phyloP scores from a whole-genome alignment of 306 rosid species.

The Castanea crenata region DNA sequence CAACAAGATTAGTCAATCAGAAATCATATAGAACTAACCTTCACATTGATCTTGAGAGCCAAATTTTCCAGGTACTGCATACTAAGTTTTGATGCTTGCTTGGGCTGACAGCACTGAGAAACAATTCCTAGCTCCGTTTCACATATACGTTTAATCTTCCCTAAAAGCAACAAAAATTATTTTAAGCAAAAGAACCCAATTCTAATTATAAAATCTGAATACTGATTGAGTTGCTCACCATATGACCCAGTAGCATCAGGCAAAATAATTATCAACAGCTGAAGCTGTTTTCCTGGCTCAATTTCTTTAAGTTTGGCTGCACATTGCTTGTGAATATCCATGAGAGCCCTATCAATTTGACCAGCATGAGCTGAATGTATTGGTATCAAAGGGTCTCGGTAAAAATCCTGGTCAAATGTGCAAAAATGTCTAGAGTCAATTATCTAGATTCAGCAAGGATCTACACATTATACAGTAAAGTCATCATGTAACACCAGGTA shows the following conservation, averaged over 20 bases:
- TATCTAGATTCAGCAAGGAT: background rate
- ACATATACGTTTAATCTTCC: constrained; percentile 40
- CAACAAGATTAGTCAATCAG: background rate
- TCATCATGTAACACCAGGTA: background rate
- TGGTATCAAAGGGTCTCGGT: constrained; percentile 24
- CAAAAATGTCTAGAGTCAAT: background rate
- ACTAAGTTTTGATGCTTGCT: constrained; percentile 19
- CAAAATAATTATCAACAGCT: constrained; percentile 44
- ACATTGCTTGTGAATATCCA: constrained; percentile 12
- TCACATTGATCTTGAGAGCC: constrained; percentile 46
- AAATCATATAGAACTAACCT: constrained; percentile 26
- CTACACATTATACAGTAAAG: background rate
- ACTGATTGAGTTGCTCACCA: constrained; percentile 25
- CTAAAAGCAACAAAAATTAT: constrained; percentile 11
- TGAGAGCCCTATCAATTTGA: constrained; percentile 29
- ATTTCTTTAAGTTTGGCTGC: background rate
- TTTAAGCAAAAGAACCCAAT: background rate
- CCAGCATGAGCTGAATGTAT: background rate
- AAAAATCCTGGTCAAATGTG: constrained; percentile 24
- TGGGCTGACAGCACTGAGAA: constrained; percentile 55
- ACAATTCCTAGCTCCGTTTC: constrained; percentile 61
- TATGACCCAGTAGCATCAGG: constrained; percentile 46
- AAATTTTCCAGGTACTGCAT: constrained; percentile 49
- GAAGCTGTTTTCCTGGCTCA: constrained; percentile 15
- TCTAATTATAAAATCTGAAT: background rate